These are phyloP conservation scores for Nicotiana undulata DNA, from an alignment of 257 asterid species.

Conservation along the genomic window DNA sequence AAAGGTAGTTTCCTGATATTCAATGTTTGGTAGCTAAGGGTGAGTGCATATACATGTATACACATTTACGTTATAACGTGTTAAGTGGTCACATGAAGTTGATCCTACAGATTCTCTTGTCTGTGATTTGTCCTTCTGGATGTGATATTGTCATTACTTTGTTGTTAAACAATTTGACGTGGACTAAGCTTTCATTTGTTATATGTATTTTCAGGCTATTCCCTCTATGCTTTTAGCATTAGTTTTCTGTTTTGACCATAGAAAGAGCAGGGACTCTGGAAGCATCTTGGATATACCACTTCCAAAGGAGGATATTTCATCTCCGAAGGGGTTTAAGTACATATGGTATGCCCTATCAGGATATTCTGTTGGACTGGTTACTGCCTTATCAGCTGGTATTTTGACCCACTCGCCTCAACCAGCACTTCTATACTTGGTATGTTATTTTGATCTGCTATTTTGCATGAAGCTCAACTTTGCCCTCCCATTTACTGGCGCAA, in stretches of 20 bases:
- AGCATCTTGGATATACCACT: conserved; percentile 31
- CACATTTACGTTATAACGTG: background rate
- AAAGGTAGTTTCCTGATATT: background rate
- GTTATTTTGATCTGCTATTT: background rate
- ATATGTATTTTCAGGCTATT: conserved; percentile 64
- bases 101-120: background rate
- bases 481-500: background rate
- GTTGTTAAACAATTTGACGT: background rate
- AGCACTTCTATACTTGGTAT: conserved; percentile 87
- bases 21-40: background rate
- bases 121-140: background rate
- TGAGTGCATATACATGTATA: background rate
- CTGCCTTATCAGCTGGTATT: conserved; percentile 89
- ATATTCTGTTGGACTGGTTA: conserved; percentile 70
- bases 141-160: background rate
- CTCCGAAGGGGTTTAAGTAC: conserved; percentile 55
- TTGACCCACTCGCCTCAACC: conserved; percentile 93
- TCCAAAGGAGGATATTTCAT: conserved; percentile 28
- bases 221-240: conserved; percentile 97
- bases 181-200: conserved; percentile 13
- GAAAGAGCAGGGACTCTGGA: conserved; percentile 44
- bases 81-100: background rate
- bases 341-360: conserved; percentile 75
- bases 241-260: conserved; percentile 83
- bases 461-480: background rate